Base-by-base conservation (phyloP, 2,329 filamentous ascomycete species). In the Chrysoporthe cubensis region DNA sequence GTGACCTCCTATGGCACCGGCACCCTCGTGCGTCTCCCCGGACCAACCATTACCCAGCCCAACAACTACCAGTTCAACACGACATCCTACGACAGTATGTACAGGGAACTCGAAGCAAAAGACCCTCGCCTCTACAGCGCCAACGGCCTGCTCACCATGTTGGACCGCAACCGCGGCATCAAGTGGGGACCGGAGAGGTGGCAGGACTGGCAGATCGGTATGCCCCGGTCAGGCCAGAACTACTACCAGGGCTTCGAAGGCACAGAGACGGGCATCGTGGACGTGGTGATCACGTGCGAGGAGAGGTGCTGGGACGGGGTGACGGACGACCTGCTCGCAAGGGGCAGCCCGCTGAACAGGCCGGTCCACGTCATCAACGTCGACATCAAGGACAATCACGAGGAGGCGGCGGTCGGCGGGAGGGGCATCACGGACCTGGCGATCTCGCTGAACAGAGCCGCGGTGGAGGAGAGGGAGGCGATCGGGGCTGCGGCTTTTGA, bases 51-150 rank as follows among this genome's bases (percentile, higher is more conserved):
- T 71, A 91, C 89, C 7, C 93, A 97, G 78, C 96, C 96, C 62
- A 99, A 99, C 77, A 94, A 98, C 74, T 99, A 98, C 84, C 90
- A 93, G 74, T 99, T 99, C 88, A 98, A 99, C 82, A 93, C 91
- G 77, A 97, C 94, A 1, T 97, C 94, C 16, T 99, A 99, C 80
- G 90, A 93, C 75, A 90, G 90, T 76, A 99, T 99, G 87, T 97
- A 96, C 81, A 91, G 93, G 73, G 95, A 99, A 78, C 88, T 99
- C 11, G 87, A 92, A 71, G 79, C 87, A 46, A 97, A 98, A 75
- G 96, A 99, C 76, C 87, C 90, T 32, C 87, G 93, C 0, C 84
- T 99, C 1, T 99, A 99, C 81, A 90, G 89, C 54, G 91, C 92
- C 69, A 99, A 99, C 76, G 96, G 96, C 57, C 89, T 99, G 61